A percentile compares a stretch with the other conserved stretches of the same genome.
Evolutionary conservation across 331 rosid genomes (phyloP).

Genomic region (Malus hybrid): DNA sequence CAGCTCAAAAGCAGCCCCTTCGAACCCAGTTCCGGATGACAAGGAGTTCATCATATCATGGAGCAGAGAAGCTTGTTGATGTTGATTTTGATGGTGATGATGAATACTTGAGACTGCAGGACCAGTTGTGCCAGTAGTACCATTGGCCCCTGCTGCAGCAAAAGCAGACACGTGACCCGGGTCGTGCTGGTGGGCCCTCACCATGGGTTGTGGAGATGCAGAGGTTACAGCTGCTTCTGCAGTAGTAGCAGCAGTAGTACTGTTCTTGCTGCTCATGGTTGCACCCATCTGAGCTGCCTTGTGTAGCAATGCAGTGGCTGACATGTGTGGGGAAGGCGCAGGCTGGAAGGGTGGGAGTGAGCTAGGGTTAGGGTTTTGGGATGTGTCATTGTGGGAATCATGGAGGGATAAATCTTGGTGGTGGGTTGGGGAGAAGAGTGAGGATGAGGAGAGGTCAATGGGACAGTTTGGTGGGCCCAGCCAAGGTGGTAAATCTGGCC

Average conservation of each 20-base stretch:
- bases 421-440: conserved; percentile 26
- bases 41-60: conserved; percentile 50
- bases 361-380: conserved; percentile 75
- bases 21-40: conserved; percentile 45
- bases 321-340: conserved; percentile 55
- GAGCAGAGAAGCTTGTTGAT: conserved; percentile 24
- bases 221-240: background rate
- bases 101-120: background rate
- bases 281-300: conserved; percentile 94
- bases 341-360: conserved; percentile 36
- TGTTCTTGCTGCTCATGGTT: conserved; percentile 41
- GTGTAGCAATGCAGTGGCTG: conserved; percentile 95
- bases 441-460: conserved; percentile 18
- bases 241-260: background rate
- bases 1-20: conserved; percentile 49
- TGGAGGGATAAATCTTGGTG: conserved; percentile 17
- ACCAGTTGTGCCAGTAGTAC: background rate
- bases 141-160: conserved; percentile 11
- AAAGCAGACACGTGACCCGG: conserved; percentile 46
- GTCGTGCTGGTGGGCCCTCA: conserved; percentile 30
- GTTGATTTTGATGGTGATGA: background rate
- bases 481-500: conserved; percentile 64
- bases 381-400: background rate
- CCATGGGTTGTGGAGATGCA: conserved; percentile 17
- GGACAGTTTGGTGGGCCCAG: conserved; percentile 22